Percentiles rank a stretch among this genome's conserved stretches.
phyloP scores from a whole-genome alignment of 768 basidiomycete genomes.

The Tubosaeta brunneosetosa region DNA sequence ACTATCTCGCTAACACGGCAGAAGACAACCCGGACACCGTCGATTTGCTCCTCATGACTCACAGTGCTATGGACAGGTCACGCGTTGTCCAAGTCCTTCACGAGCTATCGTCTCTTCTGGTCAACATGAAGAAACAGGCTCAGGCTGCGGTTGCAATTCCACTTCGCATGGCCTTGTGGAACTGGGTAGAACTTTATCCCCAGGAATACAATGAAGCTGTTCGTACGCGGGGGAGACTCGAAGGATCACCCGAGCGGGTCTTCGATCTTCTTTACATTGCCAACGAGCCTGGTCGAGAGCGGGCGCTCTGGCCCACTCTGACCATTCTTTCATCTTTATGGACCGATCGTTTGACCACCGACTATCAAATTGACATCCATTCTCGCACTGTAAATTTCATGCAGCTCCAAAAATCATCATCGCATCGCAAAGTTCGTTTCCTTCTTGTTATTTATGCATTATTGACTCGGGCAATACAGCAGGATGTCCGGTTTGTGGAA shows the following conservation, averaged over 20 bases:
- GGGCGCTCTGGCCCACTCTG: conserved; percentile 76
- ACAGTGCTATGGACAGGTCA: conserved; percentile 66
- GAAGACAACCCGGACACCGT: conserved; percentile 61
- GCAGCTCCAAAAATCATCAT: conserved; percentile 27
- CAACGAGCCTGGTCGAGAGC: conserved; percentile 39
- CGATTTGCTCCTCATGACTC: conserved; percentile 75
- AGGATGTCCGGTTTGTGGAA: conserved; percentile 57
- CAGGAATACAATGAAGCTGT: conserved; percentile 74
- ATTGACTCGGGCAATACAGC: conserved; percentile 5
- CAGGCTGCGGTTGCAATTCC: conserved; percentile 69
- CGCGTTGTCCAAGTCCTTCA: conserved; percentile 69
- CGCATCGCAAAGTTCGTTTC: conserved; percentile 27
- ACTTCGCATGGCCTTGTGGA: conserved; percentile 80
- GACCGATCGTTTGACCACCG: conserved; percentile 63
- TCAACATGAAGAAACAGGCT: conserved; percentile 74
- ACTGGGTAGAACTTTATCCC: conserved; percentile 80
- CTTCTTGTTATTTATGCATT: background rate
- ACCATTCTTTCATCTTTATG: conserved; percentile 69
- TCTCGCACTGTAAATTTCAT: conserved; percentile 29
- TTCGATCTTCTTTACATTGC: conserved; percentile 72
- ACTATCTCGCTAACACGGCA: conserved; percentile 48
- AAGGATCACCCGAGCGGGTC: conserved; percentile 80
- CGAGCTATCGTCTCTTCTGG: conserved; percentile 76
- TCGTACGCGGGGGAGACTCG: conserved; percentile 56
- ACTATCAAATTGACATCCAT: conserved; percentile 43